phyloP scores from a whole-genome alignment of 108 stramenopile genomes.

The Schizochytrium sp. region DNA sequence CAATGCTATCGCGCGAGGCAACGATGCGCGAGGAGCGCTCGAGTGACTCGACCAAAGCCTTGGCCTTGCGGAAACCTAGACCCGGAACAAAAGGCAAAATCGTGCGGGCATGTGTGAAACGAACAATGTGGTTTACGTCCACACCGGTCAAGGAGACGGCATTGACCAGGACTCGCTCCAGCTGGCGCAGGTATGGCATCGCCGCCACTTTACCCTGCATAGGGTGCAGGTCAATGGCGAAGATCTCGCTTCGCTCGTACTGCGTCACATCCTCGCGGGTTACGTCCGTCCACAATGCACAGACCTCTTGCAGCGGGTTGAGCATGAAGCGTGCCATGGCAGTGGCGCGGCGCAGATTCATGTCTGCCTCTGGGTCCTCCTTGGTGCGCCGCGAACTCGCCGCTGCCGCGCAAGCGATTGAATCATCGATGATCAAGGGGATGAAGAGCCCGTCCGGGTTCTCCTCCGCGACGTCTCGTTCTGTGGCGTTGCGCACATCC shows the following conservation, averaged over 20 bases:
- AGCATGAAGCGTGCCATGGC: conserved; percentile 72
- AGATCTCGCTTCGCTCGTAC: conserved; percentile 58
- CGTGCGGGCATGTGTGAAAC: conserved; percentile 61
- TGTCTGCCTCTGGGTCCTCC: conserved; percentile 72
- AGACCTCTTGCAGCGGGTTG: conserved; percentile 72
- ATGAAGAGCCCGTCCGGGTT: conserved; percentile 69
- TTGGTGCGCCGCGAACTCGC: conserved; percentile 70
- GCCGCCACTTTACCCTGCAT: conserved; percentile 71
- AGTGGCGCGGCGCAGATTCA: conserved; percentile 66
- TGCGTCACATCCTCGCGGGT: conserved; percentile 69
- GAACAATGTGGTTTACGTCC: conserved; percentile 67
- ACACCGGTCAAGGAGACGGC: conserved; percentile 76
- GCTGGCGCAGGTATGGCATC: conserved; percentile 60
- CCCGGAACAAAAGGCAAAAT: conserved; percentile 81
- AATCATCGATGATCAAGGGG: conserved; percentile 70
- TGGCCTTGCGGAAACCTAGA: conserved; percentile 79
- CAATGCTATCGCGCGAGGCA: not conserved
- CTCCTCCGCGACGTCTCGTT: conserved; percentile 60
- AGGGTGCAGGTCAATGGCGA: conserved; percentile 78
- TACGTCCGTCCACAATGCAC: conserved; percentile 76
- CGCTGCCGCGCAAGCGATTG: conserved; percentile 70
- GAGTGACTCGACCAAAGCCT: not conserved
- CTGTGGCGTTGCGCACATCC: conserved; percentile 24
- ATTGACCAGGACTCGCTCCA: conserved; percentile 69
- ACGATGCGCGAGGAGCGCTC: not conserved